These are phyloP conservation scores for Clarireedia paspali DNA, from an alignment of 2,329 filamentous ascomycete species.

Conservation along the genomic window DNA sequence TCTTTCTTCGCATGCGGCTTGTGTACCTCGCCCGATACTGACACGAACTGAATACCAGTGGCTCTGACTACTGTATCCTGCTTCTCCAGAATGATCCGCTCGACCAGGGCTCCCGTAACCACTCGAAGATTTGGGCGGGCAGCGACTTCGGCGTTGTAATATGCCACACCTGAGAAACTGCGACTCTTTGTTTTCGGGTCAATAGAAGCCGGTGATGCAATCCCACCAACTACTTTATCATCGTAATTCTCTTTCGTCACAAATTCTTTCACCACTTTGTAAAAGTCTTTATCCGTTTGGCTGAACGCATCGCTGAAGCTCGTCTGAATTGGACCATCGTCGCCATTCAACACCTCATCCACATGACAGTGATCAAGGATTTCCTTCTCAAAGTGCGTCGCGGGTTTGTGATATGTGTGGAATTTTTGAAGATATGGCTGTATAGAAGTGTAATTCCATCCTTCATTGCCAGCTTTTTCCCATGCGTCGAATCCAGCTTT, in stretches of 20 bases:
- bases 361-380: background rate
- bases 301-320: constrained; percentile 4
- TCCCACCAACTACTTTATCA: constrained; percentile 31
- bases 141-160: constrained; percentile 14
- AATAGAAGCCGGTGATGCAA: constrained; percentile 11
- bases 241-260: constrained; percentile 26
- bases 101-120: constrained; percentile 78
- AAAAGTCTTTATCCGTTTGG: constrained; percentile 10
- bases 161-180: constrained; percentile 20
- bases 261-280: constrained; percentile 10
- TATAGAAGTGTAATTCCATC: constrained; percentile 32
- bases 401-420: constrained; percentile 17
- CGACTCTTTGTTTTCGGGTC: constrained; percentile 15
- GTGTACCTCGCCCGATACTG: background rate
- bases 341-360: constrained; percentile 5
- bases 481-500: constrained; percentile 36
- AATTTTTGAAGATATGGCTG: constrained; percentile 36
- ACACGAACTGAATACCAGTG: constrained; percentile 5
- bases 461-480: constrained; percentile 34
- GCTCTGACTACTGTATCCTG: background rate
- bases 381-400: background rate
- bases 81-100: constrained; percentile 43
- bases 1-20: constrained; percentile 19
- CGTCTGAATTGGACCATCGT: constrained; percentile 10
- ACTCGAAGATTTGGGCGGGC: constrained; percentile 60